These are phyloP conservation scores for Colletotrichum plurivorum DNA, from an alignment of 2,329 filamentous ascomycete species.

Conservation along the genomic window DNA sequence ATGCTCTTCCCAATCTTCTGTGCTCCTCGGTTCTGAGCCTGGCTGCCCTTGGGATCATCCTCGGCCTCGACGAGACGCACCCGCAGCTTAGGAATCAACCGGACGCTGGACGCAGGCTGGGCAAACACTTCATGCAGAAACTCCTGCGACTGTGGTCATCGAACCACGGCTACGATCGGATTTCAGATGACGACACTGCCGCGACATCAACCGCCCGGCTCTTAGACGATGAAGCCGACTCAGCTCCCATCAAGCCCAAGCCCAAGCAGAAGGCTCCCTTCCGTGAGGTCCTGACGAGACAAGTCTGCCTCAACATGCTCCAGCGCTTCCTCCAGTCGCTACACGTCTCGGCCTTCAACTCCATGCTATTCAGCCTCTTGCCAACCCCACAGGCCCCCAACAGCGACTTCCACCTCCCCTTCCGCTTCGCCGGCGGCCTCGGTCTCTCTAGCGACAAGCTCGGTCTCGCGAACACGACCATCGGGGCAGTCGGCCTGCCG, in stretches of 20 bases:
- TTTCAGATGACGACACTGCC: background rate
- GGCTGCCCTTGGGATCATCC: conserved; percentile 41
- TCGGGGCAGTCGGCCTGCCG: conserved; percentile 44
- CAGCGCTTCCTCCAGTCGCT: conserved; percentile 35
- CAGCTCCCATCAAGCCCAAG: background rate
- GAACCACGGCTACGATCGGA: background rate
- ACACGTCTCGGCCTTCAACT: conserved; percentile 43
- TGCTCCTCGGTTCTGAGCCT: conserved; percentile 37
- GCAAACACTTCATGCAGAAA: background rate
- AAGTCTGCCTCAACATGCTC: conserved; percentile 40
- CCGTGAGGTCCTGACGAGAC: conserved; percentile 39
- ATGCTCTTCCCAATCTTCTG: conserved; percentile 43
- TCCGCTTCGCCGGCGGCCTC: conserved; percentile 44
- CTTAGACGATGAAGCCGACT: background rate
- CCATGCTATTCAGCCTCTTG: conserved; percentile 43
- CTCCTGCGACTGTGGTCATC: background rate
- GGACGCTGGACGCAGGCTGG: conserved; percentile 2
- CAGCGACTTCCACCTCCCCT: conserved; percentile 26
- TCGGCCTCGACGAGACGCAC: conserved; percentile 44
- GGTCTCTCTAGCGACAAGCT: conserved; percentile 44
- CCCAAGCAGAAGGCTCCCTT: conserved; percentile 18
- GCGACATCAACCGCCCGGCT: background rate
- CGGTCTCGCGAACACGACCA: conserved; percentile 45
- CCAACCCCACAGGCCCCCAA: conserved; percentile 37
- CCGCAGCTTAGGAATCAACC: background rate